Conservation (phyloP, 2,329 filamentous ascomycete species). For the Ophioceras dolichostomum region DNA sequence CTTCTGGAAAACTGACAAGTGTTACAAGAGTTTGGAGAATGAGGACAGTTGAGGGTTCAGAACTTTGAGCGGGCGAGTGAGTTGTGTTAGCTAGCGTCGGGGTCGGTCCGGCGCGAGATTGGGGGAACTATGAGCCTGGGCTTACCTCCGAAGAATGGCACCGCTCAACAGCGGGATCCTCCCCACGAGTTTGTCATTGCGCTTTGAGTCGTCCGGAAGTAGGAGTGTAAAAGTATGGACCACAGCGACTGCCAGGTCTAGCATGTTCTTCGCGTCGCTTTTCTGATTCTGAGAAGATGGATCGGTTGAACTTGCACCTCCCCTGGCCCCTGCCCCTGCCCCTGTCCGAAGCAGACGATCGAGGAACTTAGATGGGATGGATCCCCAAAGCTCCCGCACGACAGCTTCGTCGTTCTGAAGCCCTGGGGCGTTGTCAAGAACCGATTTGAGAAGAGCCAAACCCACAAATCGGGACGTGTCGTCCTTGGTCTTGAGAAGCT, state of each 20-base stretch:
- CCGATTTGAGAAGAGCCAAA: slow-evolving; percentile 51
- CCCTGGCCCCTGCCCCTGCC: too few relatives aligned
- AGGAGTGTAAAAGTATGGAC: slow-evolving; percentile 49
- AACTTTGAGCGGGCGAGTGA: too few relatives aligned
- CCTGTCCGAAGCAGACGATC: slow-evolving; percentile 49
- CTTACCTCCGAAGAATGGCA: slow-evolving; percentile 41
- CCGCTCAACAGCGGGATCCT: slow-evolving; percentile 41
- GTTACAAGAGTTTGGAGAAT: slow-evolving; percentile 45
- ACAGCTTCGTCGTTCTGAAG: slow-evolving; percentile 32
- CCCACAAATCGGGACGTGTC: slow-evolving; percentile 60
- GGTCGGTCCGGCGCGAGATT: too few relatives aligned
- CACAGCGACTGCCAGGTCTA: slow-evolving; percentile 50
- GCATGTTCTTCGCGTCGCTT: slow-evolving; percentile 44
- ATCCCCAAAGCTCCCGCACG: slow-evolving; percentile 42
- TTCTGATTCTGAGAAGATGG: slow-evolving; percentile 13
- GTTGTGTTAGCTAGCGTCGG: too few relatives aligned
- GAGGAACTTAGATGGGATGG: slow-evolving; percentile 49
- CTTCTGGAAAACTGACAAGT: slow-evolving; percentile 38
- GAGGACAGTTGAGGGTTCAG: slow-evolving; percentile 35
- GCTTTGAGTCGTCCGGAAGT: slow-evolving; percentile 33
- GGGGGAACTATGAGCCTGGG: neutral
- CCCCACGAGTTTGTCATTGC: slow-evolving; percentile 32
- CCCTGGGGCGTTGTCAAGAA: slow-evolving; percentile 47
- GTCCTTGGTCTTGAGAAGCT: slow-evolving; percentile 44
- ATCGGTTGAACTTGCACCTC: too few relatives aligned